phyloP scores from a whole-genome alignment of 2,329 filamentous ascomycete species.

The Cladosporium cucumerinum region DNA sequence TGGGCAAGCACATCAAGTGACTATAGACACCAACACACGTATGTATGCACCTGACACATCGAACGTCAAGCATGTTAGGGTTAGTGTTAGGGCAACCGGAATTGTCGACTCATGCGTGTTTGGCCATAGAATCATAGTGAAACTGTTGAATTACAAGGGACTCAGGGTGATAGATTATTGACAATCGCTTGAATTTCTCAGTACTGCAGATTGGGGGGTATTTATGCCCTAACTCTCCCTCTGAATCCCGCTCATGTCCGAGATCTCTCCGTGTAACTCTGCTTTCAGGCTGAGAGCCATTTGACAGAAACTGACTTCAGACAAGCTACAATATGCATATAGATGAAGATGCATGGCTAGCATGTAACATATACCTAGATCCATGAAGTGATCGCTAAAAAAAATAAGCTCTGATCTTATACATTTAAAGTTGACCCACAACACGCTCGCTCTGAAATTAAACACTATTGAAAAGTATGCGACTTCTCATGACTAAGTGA shows the following conservation, averaged over 20 bases:
- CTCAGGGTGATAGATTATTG: too few species aligned
- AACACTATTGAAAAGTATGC: not conserved
- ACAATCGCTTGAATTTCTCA: too few species aligned
- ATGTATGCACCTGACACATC: not conserved
- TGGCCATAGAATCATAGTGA: not conserved
- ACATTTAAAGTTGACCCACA: not conserved
- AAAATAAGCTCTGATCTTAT: not conserved
- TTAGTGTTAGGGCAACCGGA: not conserved
- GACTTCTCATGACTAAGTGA: not conserved
- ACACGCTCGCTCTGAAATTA: too few species aligned
- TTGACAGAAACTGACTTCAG: too few species aligned
- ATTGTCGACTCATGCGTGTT: not conserved
- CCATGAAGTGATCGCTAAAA: too few species aligned
- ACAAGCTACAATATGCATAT: not conserved
- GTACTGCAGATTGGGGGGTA: too few species aligned
- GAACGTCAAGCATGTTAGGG: not conserved
- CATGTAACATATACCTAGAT: not conserved
- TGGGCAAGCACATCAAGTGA: not conserved
- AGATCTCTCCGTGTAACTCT: too few species aligned
- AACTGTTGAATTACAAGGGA: too few species aligned
- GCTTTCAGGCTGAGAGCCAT: too few species aligned
- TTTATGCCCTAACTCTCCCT: too few species aligned
- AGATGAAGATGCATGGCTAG: not conserved
- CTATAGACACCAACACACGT: not conserved
- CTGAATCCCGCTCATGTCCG: too few species aligned